Conservation (phyloP, 2,329 filamentous ascomycete species). For the Mycosphaerella sp. region DNA sequence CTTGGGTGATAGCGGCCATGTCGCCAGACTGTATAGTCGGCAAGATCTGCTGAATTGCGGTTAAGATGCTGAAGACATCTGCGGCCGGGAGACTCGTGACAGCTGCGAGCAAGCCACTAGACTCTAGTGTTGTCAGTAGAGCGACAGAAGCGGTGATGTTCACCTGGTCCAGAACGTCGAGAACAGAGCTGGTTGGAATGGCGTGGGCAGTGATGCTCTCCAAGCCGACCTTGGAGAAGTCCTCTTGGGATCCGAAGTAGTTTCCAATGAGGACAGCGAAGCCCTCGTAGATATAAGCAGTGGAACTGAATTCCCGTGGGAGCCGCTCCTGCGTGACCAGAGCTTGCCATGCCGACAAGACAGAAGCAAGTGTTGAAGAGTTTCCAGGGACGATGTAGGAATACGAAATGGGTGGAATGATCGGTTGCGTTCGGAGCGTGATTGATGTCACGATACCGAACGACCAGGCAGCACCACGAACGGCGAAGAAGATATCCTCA, state of each 20-base stretch:
- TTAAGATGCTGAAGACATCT: slow-evolving; percentile 6
- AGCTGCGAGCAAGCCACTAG: slow-evolving; percentile 9
- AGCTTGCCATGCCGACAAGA: slow-evolving; percentile 15
- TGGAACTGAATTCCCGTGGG: slow-evolving; percentile 15
- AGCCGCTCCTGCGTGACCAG: slow-evolving; percentile 16
- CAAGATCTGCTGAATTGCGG: slow-evolving; percentile 9
- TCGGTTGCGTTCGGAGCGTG: slow-evolving; percentile 21
- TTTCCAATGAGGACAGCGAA: slow-evolving; percentile 16
- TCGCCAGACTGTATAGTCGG: slow-evolving; percentile 11
- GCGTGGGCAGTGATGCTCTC: slow-evolving; percentile 1
- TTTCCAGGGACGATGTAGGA: slow-evolving; percentile 18
- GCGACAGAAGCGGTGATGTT: slow-evolving; percentile 14
- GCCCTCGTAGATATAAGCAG: slow-evolving; percentile 17
- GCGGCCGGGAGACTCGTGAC: slow-evolving; percentile 7
- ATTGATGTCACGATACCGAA: slow-evolving; percentile 28
- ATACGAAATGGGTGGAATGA: slow-evolving; percentile 15
- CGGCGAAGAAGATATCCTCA: slow-evolving; percentile 26
- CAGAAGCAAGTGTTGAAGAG: slow-evolving; percentile 3
- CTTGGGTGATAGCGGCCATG: slow-evolving; percentile 5
- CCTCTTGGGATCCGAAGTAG: slow-evolving; percentile 15
- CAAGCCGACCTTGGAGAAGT: slow-evolving; percentile 15
- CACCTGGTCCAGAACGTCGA: slow-evolving; percentile 12
- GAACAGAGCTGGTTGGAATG: slow-evolving; percentile 3
- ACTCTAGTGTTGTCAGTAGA: slow-evolving; percentile 5
- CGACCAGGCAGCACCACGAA: slow-evolving; percentile 23